A percentile compares a stretch with the other conserved stretches of the same genome.
phyloP scores from a whole-genome alignment of 2,329 filamentous ascomycete genomes.

The Penicillium sp. region DNA sequence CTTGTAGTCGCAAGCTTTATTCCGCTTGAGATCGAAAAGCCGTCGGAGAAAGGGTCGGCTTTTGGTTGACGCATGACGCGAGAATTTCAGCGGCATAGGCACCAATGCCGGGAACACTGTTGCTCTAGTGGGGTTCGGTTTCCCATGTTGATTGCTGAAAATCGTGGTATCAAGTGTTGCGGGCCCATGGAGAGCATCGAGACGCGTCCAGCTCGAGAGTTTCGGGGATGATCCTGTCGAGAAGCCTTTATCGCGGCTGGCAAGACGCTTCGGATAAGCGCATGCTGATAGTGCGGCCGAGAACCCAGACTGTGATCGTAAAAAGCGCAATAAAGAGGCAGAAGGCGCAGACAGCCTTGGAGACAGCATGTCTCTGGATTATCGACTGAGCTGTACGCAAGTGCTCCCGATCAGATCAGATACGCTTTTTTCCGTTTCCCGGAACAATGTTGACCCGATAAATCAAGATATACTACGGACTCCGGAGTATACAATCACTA shows the following conservation, averaged over 20 bases:
- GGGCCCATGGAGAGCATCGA: slow-evolving; percentile 21
- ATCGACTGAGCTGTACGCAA: neutral
- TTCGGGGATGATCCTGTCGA: slow-evolving; percentile 20
- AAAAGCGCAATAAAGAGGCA: slow-evolving; percentile 65
- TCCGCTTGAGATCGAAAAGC: slow-evolving; percentile 37
- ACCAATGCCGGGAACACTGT: slow-evolving; percentile 1
- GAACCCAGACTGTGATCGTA: slow-evolving; percentile 68
- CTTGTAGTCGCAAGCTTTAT: slow-evolving; percentile 41
- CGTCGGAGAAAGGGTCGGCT: slow-evolving; percentile 38
- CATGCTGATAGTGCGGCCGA: slow-evolving; percentile 39
- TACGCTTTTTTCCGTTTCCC: slow-evolving; percentile 19
- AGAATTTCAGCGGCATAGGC: slow-evolving; percentile 14
- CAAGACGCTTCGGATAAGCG: slow-evolving; percentile 17
- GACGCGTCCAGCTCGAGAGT: slow-evolving; percentile 25
- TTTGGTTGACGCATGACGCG: slow-evolving; percentile 35
- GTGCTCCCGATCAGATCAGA: slow-evolving; percentile 13
- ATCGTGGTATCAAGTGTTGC: slow-evolving; percentile 34
- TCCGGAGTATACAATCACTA: neutral
- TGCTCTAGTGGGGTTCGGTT: slow-evolving; percentile 6
- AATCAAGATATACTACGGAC: neutral
- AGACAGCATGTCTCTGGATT: slow-evolving; percentile 41
- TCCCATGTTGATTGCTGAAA: slow-evolving; percentile 22
- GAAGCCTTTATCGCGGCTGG: slow-evolving; percentile 16
- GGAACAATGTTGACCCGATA: slow-evolving; percentile 42
- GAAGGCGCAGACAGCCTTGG: slow-evolving; percentile 51